Evolutionary conservation across 2,329 filamentous ascomycete genomes (phyloP).

Genomic region (Thermomyces lanuginosus): DNA sequence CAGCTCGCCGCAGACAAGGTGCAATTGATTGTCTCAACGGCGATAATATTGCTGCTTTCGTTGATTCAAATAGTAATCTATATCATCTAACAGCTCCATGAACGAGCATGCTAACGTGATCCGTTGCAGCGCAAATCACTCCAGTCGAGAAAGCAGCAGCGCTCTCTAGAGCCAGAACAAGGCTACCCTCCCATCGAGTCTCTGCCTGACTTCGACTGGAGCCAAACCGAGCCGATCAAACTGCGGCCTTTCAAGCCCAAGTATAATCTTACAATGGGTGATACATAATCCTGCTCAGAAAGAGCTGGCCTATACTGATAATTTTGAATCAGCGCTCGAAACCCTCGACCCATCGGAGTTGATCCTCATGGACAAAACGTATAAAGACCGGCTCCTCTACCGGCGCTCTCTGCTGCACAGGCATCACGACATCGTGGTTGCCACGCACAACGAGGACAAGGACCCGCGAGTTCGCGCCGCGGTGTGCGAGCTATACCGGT

Average conservation of each 20-base stretch:
- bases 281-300: conserved; percentile 7
- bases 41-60: too few relatives aligned
- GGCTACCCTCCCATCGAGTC: conserved; percentile 21
- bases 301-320: not conserved
- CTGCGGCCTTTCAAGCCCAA: conserved; percentile 44
- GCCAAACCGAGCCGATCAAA: conserved; percentile 35
- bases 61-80: too few relatives aligned
- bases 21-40: too few relatives aligned
- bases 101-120: too few relatives aligned
- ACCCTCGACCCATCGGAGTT: conserved; percentile 38
- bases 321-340: conserved; percentile 32
- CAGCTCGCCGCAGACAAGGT: too few relatives aligned
- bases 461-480: conserved; percentile 30
- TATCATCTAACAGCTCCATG: too few relatives aligned
- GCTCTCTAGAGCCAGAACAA: too few relatives aligned
- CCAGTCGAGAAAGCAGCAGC: too few relatives aligned
- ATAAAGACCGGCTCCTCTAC: conserved; percentile 34
- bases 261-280: conserved; percentile 50
- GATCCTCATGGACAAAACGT: conserved; percentile 44
- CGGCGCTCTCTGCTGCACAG: conserved; percentile 33
- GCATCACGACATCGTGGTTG: conserved; percentile 26
- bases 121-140: too few relatives aligned
- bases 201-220: conserved; percentile 35
- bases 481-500: conserved; percentile 41
- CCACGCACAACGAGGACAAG: conserved; percentile 20